phyloP scores from a whole-genome alignment of 2,329 filamentous ascomycete genomes.

The Aspergillus spinulosporus region DNA sequence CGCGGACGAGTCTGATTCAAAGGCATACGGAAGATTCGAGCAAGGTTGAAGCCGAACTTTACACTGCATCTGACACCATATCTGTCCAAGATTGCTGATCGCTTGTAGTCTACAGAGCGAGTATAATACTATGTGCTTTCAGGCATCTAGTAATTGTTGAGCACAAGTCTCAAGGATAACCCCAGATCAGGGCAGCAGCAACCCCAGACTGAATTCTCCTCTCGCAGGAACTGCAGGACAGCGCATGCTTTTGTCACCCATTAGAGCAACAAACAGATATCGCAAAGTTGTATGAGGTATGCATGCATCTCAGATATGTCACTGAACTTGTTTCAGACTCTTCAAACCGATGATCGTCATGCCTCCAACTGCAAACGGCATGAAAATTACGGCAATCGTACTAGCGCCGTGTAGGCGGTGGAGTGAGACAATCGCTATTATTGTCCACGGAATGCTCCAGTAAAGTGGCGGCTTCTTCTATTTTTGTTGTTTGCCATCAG shows the following conservation, averaged over 20 bases:
- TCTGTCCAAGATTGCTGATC: background rate
- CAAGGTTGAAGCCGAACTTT: too few species aligned
- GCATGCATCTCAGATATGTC: constrained; percentile 3
- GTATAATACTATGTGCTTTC: background rate
- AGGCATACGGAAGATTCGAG: too few species aligned
- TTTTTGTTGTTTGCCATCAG: constrained; percentile 1
- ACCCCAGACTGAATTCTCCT: background rate
- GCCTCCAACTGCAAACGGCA: constrained; percentile 7
- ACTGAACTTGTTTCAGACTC: constrained; percentile 9
- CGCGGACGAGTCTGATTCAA: too few species aligned
- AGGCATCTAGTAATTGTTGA: background rate
- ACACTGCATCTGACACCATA: background rate
- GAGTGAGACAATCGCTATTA: background rate
- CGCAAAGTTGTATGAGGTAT: background rate
- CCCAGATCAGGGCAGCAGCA: background rate
- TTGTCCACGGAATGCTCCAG: constrained; percentile 14
- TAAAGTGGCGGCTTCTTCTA: constrained; percentile 3
- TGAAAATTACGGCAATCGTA: background rate
- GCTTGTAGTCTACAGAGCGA: background rate
- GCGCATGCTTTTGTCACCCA: background rate
- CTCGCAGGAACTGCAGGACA: background rate
- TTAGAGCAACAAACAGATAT: background rate
- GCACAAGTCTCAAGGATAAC: background rate
- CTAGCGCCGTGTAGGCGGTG: background rate
- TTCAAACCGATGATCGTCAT: constrained; percentile 15